Evolutionary conservation across 2,329 filamentous ascomycete species (phyloP).

Genomic region (Chaetomium sp.): DNA sequence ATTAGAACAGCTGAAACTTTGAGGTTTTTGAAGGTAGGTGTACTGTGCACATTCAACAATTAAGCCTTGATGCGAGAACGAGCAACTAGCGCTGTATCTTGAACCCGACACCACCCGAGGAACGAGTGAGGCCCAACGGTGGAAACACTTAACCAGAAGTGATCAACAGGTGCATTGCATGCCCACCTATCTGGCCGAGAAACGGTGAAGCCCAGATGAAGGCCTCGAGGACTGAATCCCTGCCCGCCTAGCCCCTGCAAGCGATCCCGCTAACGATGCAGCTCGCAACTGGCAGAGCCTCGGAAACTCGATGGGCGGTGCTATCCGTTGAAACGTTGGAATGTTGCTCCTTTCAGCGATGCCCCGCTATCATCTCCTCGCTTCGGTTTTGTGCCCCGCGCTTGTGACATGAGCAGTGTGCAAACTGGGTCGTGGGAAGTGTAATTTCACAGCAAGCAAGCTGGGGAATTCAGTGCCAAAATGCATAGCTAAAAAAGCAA

Average conservation of each 20-base stretch:
- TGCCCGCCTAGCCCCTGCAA: not conserved
- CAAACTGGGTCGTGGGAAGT: not conserved
- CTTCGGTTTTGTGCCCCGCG: not conserved
- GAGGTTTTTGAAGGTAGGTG: no score
- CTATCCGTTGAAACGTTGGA: not conserved
- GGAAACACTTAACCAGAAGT: not conserved
- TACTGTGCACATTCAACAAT: no score
- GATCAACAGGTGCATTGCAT: not conserved
- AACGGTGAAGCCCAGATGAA: not conserved
- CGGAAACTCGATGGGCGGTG: not conserved
- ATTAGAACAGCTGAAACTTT: no score
- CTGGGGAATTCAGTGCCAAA: no score
- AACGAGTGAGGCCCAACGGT: not conserved
- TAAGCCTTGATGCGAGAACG: no score
- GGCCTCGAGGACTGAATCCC: no score
- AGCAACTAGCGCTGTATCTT: no score
- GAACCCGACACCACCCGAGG: no score
- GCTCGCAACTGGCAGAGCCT: not conserved
- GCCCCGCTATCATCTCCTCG: conserved; percentile 5
- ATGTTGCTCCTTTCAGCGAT: not conserved
- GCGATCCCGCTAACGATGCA: not conserved
- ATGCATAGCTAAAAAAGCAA: no score
- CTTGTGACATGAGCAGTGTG: not conserved
- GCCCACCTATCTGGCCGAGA: not conserved
- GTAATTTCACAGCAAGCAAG: not conserved